Conservation (phyloP, 768 basidiomycete genomes). For the Podaxis sp. region DNA sequence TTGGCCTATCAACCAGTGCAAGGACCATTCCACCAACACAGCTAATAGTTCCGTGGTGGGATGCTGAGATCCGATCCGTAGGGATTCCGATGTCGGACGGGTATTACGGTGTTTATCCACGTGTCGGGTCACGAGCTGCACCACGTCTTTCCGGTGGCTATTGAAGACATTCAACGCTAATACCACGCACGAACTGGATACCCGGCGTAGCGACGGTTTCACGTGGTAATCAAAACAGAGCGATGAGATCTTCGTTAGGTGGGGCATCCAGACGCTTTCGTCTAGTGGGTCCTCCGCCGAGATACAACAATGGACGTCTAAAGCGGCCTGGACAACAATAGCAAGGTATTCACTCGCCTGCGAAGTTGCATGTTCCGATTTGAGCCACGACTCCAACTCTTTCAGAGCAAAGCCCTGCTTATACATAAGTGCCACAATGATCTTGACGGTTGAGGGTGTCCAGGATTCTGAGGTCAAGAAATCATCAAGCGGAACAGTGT, state of each 20-base stretch:
- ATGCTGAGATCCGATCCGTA: constrained; percentile 1
- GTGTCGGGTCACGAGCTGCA: neutral
- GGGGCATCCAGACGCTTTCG: constrained; percentile 28
- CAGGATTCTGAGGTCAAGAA: constrained; percentile 45
- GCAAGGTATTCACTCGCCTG: constrained; percentile 32
- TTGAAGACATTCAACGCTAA: neutral
- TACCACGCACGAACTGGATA: neutral
- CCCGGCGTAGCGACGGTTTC: neutral
- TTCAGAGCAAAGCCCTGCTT: constrained; percentile 26
- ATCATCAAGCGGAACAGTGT: constrained; percentile 26
- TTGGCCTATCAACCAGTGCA: constrained; percentile 6
- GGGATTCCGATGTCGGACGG: neutral
- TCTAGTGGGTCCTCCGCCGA: constrained; percentile 12
- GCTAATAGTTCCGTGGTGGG: neutral
- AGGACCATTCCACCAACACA: constrained; percentile 1
- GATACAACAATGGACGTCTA: constrained; percentile 34
- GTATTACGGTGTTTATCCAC: neutral
- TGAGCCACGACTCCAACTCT: constrained; percentile 41
- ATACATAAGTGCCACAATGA: constrained; percentile 47
- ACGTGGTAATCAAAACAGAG: constrained; percentile 4
- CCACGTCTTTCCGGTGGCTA: neutral
- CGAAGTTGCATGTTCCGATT: constrained; percentile 25
- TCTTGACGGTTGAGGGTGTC: constrained; percentile 42
- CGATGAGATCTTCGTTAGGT: constrained; percentile 24
- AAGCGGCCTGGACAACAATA: constrained; percentile 42